phyloP scores from a whole-genome alignment of 2,329 filamentous ascomycete genomes.

The Fusarium dlaminii region DNA sequence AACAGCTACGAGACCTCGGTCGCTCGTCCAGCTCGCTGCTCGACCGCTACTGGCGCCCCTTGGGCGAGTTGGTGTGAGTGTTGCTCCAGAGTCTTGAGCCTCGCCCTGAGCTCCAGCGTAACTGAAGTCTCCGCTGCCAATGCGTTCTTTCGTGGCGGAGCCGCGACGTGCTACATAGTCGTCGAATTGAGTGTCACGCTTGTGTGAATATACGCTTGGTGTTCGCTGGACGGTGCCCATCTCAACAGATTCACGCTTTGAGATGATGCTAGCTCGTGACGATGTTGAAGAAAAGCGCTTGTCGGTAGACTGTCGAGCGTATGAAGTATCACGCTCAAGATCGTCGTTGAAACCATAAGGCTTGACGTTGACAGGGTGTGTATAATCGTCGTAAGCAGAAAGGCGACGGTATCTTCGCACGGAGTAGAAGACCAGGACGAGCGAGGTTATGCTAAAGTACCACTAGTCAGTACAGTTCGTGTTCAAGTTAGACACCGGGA shows the following conservation, averaged over 20 bases:
- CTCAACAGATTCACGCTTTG: conserved; percentile 34
- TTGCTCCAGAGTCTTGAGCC: conserved; percentile 15
- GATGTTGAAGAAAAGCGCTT: conserved; percentile 42
- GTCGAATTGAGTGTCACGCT: conserved; percentile 59
- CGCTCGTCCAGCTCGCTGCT: conserved; percentile 49
- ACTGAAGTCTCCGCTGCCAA: conserved; percentile 47
- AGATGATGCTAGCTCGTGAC: conserved; percentile 45
- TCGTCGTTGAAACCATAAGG: conserved; percentile 56
- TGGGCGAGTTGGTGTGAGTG: conserved; percentile 34
- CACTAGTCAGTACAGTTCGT: conserved; percentile 1
- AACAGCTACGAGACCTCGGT: conserved; percentile 50
- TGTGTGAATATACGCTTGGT: conserved; percentile 53
- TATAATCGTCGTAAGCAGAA: conserved; percentile 60
- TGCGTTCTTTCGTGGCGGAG: conserved; percentile 40
- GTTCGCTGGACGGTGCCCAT: conserved; percentile 38
- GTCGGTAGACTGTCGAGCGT: conserved; percentile 42
- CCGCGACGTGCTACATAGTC: conserved; percentile 52
- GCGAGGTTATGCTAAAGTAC: conserved; percentile 46
- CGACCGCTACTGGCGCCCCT: conserved; percentile 44
- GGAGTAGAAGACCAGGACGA: conserved; percentile 58
- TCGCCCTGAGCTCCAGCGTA: conserved; percentile 35
- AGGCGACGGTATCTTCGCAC: conserved; percentile 59
- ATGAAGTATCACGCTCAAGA: conserved; percentile 41
- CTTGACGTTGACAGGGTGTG: conserved; percentile 60
- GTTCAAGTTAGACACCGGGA: background rate